Base-by-base conservation (phyloP, 169 alveolate genomes). In the Plasmodium reichenowi region DNA sequence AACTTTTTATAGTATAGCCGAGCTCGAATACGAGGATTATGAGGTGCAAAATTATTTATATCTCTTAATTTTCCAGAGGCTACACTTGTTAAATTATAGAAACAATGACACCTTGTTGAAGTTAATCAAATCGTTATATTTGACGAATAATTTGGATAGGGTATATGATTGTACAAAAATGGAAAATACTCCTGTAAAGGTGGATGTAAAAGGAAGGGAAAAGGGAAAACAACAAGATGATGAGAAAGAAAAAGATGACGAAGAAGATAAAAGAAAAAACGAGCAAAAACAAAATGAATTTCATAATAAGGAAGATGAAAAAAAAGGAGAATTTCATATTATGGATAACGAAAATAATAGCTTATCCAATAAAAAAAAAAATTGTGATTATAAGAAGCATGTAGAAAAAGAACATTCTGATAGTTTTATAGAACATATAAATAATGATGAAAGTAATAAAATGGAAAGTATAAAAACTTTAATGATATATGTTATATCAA, bases 1-100 rank as follows among this genome's bases (percentile, higher is more conserved):
- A 22, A 26, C 85, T 1, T 83, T 83, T 83, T 63, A 67, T 72
- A 83, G 91, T 17, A 38, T 83, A 12, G 80, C 91, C 3, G 70
- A 60, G 24, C 70, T 83, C 26, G 91, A 83, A 72, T 58, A 54
- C 12, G 50, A 83, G 12, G 12, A 20, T 60, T 45, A 32, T n/a
- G 45, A 68, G 6, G 10, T 83, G n/a, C 72, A 54, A 38, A 67
- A 83, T 56, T 4, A 9, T 62, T 48, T 83, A 4, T 83, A 67
- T 68, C n/a, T 68, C 26, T 48, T 29, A 67, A 83, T 83, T 26
- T 62, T 83, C 56, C 68, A 68, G 48, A 54, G 20, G 8, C 20
- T 83, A 13, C 83, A 45, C 8, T 58, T 47, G 1, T 83, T 83
- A 26, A 56, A 83, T 26, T 68, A 83, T 50, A 83, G 83, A 47